phyloP scores from a whole-genome alignment of 2,329 filamentous ascomycete genomes.

The Aureobasidium sp. region DNA sequence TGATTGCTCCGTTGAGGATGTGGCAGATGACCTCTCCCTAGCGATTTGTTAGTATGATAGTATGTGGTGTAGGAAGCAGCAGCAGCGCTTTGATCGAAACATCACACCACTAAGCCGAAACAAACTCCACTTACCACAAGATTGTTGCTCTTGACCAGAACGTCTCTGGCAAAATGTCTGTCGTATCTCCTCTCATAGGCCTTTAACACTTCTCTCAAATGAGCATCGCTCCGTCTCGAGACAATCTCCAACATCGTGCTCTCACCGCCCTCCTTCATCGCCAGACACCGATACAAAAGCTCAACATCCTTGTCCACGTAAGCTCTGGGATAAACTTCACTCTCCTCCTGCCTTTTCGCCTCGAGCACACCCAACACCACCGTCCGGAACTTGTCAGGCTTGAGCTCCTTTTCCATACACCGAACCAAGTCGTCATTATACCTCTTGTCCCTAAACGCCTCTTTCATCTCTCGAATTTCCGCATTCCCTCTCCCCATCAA shows the following conservation, averaged over 20 bases:
- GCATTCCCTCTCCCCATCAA: conserved; percentile 83
- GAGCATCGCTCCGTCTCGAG: conserved; percentile 69
- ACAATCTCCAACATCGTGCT: conserved; percentile 81
- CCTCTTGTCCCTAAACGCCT: conserved; percentile 83
- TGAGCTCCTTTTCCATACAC: conserved; percentile 89
- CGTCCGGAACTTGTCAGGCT: conserved; percentile 91
- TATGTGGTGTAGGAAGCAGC: neutral
- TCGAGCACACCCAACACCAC: conserved; percentile 80
- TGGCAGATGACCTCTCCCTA: conserved; percentile 92
- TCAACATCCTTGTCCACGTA: conserved; percentile 58
- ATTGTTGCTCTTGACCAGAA: conserved; percentile 82
- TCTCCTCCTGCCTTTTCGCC: conserved; percentile 75
- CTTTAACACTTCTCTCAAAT: conserved; percentile 71
- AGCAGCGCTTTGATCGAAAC: no score
- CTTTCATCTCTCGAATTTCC: conserved; percentile 83
- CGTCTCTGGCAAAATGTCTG: conserved; percentile 80
- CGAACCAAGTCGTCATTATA: conserved; percentile 72
- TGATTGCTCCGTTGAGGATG: conserved; percentile 94
- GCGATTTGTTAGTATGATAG: neutral
- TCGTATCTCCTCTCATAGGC: conserved; percentile 67
- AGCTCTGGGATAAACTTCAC: conserved; percentile 54
- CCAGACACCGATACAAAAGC: conserved; percentile 61
- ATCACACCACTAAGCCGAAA: no score
- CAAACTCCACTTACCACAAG: conserved; percentile 69
- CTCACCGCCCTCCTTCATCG: conserved; percentile 72